Conservation (phyloP, 2,329 filamentous ascomycete species). For the Aspergillus ochraceus region DNA sequence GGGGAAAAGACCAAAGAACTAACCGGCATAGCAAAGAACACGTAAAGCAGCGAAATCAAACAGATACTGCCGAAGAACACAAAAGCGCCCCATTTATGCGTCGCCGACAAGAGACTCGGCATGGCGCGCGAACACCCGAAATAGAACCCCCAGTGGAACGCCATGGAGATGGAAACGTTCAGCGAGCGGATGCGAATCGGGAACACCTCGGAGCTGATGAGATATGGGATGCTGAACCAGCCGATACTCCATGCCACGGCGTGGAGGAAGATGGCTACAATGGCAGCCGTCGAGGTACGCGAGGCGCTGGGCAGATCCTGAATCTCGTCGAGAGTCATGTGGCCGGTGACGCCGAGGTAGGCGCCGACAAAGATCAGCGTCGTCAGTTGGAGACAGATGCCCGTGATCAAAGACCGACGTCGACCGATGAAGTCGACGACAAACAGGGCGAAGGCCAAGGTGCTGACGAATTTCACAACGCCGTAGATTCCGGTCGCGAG, state of each 20-base stretch:
- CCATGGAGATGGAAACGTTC: conserved; percentile 41
- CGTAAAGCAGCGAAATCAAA: conserved; percentile 20
- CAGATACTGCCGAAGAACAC: conserved; percentile 22
- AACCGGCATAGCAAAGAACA: conserved; percentile 23
- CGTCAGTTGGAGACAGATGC: conserved; percentile 40
- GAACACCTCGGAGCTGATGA: conserved; percentile 49
- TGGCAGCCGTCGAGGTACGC: conserved; percentile 39
- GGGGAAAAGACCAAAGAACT: not conserved
- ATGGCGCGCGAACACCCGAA: conserved; percentile 31
- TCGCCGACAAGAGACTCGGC: conserved; percentile 23
- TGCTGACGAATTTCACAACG: conserved; percentile 46
- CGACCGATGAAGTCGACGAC: conserved; percentile 48
- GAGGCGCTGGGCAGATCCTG: conserved; percentile 21
- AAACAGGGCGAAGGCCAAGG: conserved; percentile 45
- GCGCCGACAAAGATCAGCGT: conserved; percentile 45
- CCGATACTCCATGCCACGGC: conserved; percentile 47
- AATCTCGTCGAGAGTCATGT: conserved; percentile 16
- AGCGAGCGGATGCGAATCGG: conserved; percentile 49
- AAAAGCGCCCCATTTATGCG: conserved; percentile 24
- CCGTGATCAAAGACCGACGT: conserved; percentile 39
- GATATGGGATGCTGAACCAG: conserved; percentile 44
- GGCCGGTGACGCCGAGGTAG: conserved; percentile 37
- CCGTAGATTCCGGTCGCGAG: conserved; percentile 47
- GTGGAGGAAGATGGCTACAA: conserved; percentile 49
- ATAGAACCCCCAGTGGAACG: conserved; percentile 48